These are phyloP conservation scores for Cruciata laevipes DNA, from an alignment of 257 asterid species.

Conservation along the genomic window DNA sequence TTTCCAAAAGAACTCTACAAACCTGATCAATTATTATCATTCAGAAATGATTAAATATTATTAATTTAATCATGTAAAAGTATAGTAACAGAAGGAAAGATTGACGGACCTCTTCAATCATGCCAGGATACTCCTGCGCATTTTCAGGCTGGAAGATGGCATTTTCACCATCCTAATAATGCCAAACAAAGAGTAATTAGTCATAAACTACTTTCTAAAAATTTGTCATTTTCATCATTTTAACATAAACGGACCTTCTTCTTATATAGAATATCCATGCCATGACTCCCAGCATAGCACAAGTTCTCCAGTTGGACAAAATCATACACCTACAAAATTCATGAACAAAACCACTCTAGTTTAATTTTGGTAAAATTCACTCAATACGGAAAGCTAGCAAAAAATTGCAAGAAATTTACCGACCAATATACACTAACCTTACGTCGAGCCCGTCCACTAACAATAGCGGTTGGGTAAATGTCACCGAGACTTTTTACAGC, in stretches of 20 bases:
- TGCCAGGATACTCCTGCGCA: conserved; percentile 72
- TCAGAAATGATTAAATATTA: background rate
- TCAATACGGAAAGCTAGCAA: too few species aligned
- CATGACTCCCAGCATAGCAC: conserved; percentile 99
- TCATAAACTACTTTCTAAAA: too few species aligned
- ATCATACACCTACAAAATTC: conserved; percentile 47
- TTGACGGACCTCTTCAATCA: conserved; percentile 60
- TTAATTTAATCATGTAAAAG: background rate
- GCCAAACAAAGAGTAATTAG: background rate
- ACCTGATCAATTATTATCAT: conserved; percentile 37
- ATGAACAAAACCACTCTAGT: too few species aligned
- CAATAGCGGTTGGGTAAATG: too few species aligned
- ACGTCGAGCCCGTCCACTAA: too few species aligned
- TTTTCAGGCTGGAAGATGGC: conserved; percentile 81
- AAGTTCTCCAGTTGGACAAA: conserved; percentile 84
- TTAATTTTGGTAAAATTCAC: too few species aligned
- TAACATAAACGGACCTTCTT: conserved; percentile 36
- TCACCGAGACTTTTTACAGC: too few species aligned
- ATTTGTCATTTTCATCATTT: too few species aligned
- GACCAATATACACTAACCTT: too few species aligned
- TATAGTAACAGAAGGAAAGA: background rate
- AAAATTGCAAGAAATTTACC: too few species aligned
- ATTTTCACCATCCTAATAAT: conserved; percentile 43
- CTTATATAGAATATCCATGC: too few species aligned
- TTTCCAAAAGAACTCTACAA: conserved; percentile 50